Evolutionary conservation across 73 alveolate genomes (phyloP).

Genomic region (Paramecium sonneborni): DNA sequence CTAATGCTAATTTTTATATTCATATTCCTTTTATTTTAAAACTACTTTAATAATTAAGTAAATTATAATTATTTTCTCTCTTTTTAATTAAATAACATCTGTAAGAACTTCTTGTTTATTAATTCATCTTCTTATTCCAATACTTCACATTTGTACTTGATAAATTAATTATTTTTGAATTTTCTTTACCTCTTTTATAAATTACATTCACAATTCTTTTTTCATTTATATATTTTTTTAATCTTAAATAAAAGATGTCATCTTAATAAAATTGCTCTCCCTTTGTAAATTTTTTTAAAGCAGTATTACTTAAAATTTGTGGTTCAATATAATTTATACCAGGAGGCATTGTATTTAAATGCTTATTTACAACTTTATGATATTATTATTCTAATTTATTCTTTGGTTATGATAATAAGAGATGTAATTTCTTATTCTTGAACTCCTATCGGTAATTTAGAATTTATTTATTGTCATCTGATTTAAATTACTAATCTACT

Average conservation of each 20-base stretch:
- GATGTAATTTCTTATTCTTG: background rate
- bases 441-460: background rate
- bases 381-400: background rate
- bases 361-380: background rate
- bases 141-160: constrained; percentile 20
- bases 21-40: background rate
- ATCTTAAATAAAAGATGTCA: constrained; percentile 36
- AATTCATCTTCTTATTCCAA: constrained; percentile 42
- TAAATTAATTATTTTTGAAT: background rate
- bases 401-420: constrained; percentile 20
- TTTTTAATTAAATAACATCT: background rate
- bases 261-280: constrained; percentile 25
- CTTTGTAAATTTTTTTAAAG: constrained; percentile 23
- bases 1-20: background rate
- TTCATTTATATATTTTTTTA: background rate
- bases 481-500: background rate
- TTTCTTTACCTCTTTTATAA: background rate
- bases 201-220: background rate
- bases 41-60: constrained; percentile 27
- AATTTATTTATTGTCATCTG: background rate
- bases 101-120: constrained; percentile 2
- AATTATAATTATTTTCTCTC: constrained; percentile 43
- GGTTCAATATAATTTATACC: constrained; percentile 25
- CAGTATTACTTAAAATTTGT: background rate
- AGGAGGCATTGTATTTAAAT: constrained; percentile 31